Evolutionary conservation across 768 basidiomycete genomes (phyloP), one percentile per base, ranked within the genome.

Genomic region (Phlebiopsis flavidoalba): DNA sequence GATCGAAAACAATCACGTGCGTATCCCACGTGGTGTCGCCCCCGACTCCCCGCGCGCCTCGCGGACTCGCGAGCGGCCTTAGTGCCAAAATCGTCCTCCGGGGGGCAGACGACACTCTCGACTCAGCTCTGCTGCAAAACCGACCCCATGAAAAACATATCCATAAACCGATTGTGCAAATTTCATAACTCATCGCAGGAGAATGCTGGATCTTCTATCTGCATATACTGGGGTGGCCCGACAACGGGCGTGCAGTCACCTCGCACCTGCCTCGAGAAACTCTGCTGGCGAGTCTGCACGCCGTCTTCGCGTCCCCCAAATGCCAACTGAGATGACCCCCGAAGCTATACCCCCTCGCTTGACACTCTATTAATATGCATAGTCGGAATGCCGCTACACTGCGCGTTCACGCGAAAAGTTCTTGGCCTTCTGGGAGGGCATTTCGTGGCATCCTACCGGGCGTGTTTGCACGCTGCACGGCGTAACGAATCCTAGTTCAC

Each of bases 341-440:
- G 31, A 65, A 93, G 90, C 72, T 91, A 8, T 90, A 92, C 69
- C 78, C n/a, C 88, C 5, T 89, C 88, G 17, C 84, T 83, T 40
- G 84, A 90, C n/a, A n/a, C 69, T 79, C 85, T 2, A 71, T 93
- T 63, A 78, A 91, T 59, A 75, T 93, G n/a, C n/a, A n/a, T n/a
- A n/a, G n/a, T 48, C 82, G 90, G 66, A 77, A 92, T 77, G 88
- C 91, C n/a, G 80, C 76, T 59, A 79, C 77, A 15, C 83, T 93
- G n/a, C 36, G 71, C 77, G 17, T 78, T 93, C 50, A 71, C 86
- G 60, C 86, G 87, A n/a, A n/a, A n/a, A 61, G 83, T 88, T 50
- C 82, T 94, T 22, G n/a, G 83, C 87, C 35, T 90, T 93, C 67
- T 87, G 83, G 77, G 90, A 93, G 69, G n/a, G 89, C 86, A 6